phyloP scores from a whole-genome alignment of 2,329 filamentous ascomycete species.

The Colletotrichum agaves region DNA sequence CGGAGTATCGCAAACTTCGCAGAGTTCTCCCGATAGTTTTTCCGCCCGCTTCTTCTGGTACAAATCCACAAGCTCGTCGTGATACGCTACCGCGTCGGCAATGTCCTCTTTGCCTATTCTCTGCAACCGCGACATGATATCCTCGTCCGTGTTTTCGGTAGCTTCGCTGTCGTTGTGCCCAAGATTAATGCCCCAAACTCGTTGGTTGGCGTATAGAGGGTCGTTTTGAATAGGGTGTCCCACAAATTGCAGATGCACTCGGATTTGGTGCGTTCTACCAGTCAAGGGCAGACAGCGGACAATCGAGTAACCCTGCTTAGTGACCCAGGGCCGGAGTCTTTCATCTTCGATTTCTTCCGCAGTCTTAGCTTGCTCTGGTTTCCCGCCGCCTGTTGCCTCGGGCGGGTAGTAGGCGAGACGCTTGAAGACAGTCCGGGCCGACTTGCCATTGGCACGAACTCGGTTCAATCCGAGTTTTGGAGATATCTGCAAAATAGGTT shows the following conservation, averaged over 20 bases:
- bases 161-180: conserved; percentile 75
- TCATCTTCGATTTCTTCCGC: conserved; percentile 40
- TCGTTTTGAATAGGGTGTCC: conserved; percentile 97
- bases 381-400: conserved; percentile 37
- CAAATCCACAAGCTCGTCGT: conserved; percentile 90
- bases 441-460: conserved; percentile 92
- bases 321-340: conserved; percentile 53
- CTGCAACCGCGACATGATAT: conserved; percentile 85
- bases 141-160: conserved; percentile 80
- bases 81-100: conserved; percentile 89
- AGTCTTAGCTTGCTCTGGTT: conserved; percentile 41
- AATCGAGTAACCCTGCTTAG: conserved; percentile 87
- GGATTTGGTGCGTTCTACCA: conserved; percentile 92
- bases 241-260: conserved; percentile 93
- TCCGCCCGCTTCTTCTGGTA: conserved; percentile 94
- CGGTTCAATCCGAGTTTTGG: conserved; percentile 95
- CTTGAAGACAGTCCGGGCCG: conserved; percentile 90
- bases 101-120: conserved; percentile 96
- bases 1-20: conserved; percentile 84
- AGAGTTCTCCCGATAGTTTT: conserved; percentile 88
- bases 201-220: conserved; percentile 95
- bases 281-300: conserved; percentile 94
- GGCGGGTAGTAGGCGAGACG: conserved; percentile 90
- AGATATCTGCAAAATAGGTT: conserved; percentile 93
- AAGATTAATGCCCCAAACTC: conserved; percentile 86